These are phyloP conservation scores for Amesomyces nigricolor DNA, from an alignment of 2,329 filamentous ascomycete species.

Conservation along the genomic window DNA sequence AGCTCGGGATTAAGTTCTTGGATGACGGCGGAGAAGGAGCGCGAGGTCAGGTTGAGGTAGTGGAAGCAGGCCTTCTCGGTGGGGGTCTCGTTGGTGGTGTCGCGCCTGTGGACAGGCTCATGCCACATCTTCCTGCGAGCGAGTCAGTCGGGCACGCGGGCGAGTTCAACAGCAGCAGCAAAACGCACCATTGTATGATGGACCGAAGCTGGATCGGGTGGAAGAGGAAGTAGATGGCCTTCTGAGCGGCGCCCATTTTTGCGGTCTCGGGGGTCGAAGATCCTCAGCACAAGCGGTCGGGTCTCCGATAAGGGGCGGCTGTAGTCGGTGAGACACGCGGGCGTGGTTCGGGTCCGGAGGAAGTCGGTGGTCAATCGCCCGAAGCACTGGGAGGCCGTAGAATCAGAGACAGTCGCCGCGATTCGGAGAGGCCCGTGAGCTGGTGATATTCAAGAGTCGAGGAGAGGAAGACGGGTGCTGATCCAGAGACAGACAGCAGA, in stretches of 20 bases:
- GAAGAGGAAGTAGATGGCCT: conserved; percentile 63
- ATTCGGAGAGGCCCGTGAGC: neutral
- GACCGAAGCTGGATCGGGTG: conserved; percentile 74
- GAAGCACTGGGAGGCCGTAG: neutral
- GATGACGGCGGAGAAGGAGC: conserved; percentile 89
- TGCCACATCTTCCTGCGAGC: conserved; percentile 85
- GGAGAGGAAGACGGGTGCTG: neutral
- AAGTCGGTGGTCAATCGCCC: neutral
- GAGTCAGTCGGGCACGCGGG: conserved; percentile 25
- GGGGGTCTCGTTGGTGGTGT: conserved; percentile 66
- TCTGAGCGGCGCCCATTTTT: conserved; percentile 49
- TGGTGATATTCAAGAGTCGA: neutral
- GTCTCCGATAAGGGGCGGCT: conserved; percentile 1
- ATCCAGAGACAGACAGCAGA: neutral
- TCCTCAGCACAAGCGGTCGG: neutral
- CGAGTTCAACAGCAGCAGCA: neutral
- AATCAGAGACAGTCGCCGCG: neutral
- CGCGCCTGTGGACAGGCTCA: conserved; percentile 81
- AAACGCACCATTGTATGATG: conserved; percentile 78
- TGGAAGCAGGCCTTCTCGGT: conserved; percentile 79
- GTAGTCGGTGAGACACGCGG: conserved; percentile 12
- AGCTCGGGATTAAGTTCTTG: conserved; percentile 94
- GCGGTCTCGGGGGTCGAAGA: conserved; percentile 1
- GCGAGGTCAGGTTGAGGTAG: conserved; percentile 80
- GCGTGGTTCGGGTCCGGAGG: neutral